Conservation (phyloP, 192 early-diverging fungal genomes). For the Diversispora epigaea region DNA sequence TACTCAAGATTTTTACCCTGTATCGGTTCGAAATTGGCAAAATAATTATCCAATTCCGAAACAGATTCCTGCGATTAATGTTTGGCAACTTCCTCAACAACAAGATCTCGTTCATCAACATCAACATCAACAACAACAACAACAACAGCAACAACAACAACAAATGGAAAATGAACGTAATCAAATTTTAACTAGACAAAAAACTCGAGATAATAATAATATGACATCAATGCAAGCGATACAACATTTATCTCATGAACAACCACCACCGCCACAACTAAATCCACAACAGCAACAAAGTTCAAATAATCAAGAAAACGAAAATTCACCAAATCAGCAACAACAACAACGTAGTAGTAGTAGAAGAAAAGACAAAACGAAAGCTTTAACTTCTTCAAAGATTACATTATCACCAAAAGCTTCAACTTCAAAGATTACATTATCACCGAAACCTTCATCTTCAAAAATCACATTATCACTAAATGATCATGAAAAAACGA, state of each 20-base stretch:
- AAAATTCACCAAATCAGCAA: no score
- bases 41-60: constrained; percentile 2
- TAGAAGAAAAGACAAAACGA: no score
- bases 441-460: not conserved
- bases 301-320: no score
- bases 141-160: not conserved
- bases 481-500: constrained; percentile 2
- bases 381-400: no score
- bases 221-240: no score
- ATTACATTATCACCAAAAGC: no score
- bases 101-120: not conserved
- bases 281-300: no score
- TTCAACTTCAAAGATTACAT: not conserved
- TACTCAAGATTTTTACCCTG: constrained; percentile 21
- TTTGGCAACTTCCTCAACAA: constrained; percentile 11
- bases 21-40: constrained; percentile 20
- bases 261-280: no score
- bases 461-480: not conserved
- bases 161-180: not conserved
- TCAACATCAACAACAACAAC: not conserved
- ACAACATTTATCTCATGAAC: no score
- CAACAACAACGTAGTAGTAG: no score
- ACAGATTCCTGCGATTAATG: not conserved
- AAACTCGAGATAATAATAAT: not conserved
- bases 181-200: not conserved